These are phyloP conservation scores for Acacia crassicarpa DNA, from an alignment of 306 rosid genomes.

Conservation along the genomic window DNA sequence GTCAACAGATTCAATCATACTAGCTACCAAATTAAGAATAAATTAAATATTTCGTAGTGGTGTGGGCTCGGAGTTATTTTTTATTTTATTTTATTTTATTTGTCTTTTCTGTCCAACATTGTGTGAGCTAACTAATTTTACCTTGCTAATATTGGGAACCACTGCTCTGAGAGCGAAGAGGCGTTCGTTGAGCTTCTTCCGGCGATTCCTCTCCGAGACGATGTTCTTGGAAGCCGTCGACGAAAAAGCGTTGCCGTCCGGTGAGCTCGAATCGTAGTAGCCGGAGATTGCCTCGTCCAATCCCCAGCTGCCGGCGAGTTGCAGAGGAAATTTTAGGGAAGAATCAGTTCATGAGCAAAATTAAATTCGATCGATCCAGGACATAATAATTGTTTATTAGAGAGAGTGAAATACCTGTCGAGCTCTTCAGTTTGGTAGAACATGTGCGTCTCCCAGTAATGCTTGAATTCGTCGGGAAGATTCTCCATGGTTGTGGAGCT, in stretches of 20 bases:
- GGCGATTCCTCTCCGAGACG: slow-evolving; percentile 74
- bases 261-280: slow-evolving; percentile 77
- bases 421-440: slow-evolving; percentile 55
- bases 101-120: neutral
- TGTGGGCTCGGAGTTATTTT: neutral
- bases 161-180: slow-evolving; percentile 79
- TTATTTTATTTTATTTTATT: neutral
- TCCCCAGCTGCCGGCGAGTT: slow-evolving; percentile 49
- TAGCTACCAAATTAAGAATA: neutral
- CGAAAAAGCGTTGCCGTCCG: slow-evolving; percentile 65
- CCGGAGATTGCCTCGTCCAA: slow-evolving; percentile 62
- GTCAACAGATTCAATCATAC: neutral
- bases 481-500: slow-evolving; percentile 45
- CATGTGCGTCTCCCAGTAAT: slow-evolving; percentile 57
- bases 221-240: slow-evolving; percentile 73
- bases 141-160: slow-evolving; percentile 90
- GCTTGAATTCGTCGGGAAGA: slow-evolving; percentile 46
- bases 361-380: neutral
- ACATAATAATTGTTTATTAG: neutral
- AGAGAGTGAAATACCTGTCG: slow-evolving; percentile 46
- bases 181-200: slow-evolving; percentile 81
- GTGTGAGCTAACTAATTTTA: neutral
- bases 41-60: neutral
- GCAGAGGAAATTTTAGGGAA: neutral
- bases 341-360: neutral